Evolutionary conservation across 768 basidiomycete species (phyloP), one percentile per base, ranked within the genome.

Genomic region (Tremella yokohamensis): DNA sequence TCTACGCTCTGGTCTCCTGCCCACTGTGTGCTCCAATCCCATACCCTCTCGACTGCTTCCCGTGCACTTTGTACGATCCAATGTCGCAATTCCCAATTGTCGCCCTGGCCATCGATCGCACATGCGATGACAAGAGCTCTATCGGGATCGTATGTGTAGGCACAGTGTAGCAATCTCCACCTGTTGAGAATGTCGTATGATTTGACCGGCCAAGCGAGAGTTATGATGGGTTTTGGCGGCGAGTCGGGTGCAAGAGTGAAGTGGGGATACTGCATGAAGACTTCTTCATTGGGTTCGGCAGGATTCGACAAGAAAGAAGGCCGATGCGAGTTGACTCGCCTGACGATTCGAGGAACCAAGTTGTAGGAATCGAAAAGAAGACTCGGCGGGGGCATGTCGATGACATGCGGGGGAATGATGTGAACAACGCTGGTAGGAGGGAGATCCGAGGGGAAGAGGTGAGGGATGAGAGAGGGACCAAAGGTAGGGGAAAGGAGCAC

Each of bases 131-230:
- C 49, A 8, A 62, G 19, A 1, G 29, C 58, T 1, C 47, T 9
- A 2, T 58, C 52, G 15, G 29, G 26, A 37, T 55, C 38, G 34
- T 50, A 52, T 8, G 52, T 45, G 42, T 72, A 72, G 2, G 51
- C 58, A 25, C 25, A 56, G 48, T 69, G 68, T 3, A 65, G 47
- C 4, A 52, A 49, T 25, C 62, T 40, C 62, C 66, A 60, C 24
- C 50, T 58, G 25, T 65, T 65, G 50, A 72, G 40, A 6, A 72
- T 56, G 45, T 72, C 70, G 57, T 67, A 69, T 18, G 68, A 69
- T 39, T 52, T 40, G 9, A 66, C 22, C 13, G 70, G 70, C 68
- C 68, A 69, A 13, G 54, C 24, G 40, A 72, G 60, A n/a, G 58
- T 53, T 9, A 72, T 50, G 24, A 51, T 38, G 3, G 65, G 64